Evolutionary conservation across 2,329 filamentous ascomycete genomes (phyloP), one percentile per base, ranked within the genome.

Genomic region (Thielaviopsis populi): DNA sequence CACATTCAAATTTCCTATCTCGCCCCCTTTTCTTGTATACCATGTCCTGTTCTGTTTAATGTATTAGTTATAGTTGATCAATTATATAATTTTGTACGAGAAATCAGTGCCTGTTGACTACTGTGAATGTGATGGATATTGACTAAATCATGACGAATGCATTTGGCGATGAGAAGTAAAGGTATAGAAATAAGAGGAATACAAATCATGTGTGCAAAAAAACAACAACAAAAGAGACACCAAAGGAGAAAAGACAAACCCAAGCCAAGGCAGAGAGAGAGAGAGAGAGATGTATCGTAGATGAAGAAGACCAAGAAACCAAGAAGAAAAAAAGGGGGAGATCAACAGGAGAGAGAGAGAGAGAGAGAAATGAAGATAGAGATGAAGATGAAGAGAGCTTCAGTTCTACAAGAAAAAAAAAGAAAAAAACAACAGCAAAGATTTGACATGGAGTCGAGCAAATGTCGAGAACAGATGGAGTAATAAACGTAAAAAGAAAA

Each of bases 111-210:
- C 30, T n/a, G n/a, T n/a, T 24, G 48, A 24, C 6, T 4, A 43
- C 41, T 43, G 41, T 43, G 24, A 30, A 54, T 10, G 22, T 54
- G 17, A 17, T 33, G 50, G 24, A 30, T 6, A 4, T 27, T 8
- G 15, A 54, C 27, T 54, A 15, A 10, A 15, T 60, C 40, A 22
- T 60, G 41, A 33, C 17, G 10, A 3, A 6, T 30, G 30, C 6
- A 54, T 30, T 54, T 54, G 24, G 37, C 30, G 33, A 27, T 60
- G 30, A 30, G 58, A 40, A 56, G 42, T 48, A 46, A 65, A 58
- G 50, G 24, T 56, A 41, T 41, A 48, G 56, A 24, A 56, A 30
- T 30, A 19, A 58, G 2, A 42, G 10, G 40, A 24, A 60, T 58
- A 24, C 50, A 30, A n/a, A 46, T 30, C 10, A 10, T 41, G 0